Base-by-base conservation (phyloP, 306 rosid genomes). In the Amphicarpaea edgeworthii region DNA sequence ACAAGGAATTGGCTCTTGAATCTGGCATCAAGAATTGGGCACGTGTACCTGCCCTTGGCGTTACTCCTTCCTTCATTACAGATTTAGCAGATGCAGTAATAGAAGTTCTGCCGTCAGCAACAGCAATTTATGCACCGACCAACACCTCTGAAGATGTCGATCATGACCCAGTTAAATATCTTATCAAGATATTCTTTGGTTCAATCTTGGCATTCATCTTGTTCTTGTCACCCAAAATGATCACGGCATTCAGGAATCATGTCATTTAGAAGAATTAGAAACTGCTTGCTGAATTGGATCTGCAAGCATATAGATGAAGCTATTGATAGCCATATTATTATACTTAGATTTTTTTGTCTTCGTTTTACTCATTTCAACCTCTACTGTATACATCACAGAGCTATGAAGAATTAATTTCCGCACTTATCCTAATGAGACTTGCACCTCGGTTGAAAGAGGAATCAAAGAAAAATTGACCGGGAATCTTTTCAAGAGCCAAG, bases 11-110 rank as follows among this genome's bases (percentile, higher is more conserved):
- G 87, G 99, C 99, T 38, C 90, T 90, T 15, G 97, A 96, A 79
- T 96, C 99, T 28, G 99, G 99, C 47, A 70, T 96, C 69, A 77
- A 89, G 88, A 93, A 88, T 77, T 96, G 99, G 99, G 98, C 87
- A 17, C 97, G 99, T 66, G 99, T 96, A 68, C 99, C 99, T 21
- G 98, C 99, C 16, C 98, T 96, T 17, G 93, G 93, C 49, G 77
- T 91, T 73, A 96, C 87, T 42, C 85, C 97, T 66, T 85, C 99
- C 40, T 96, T 96, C 86, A 90, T 96, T 58, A 83, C 81, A 2
- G 98, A 96, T 80, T 84, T 96, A 34, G 97, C 99, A 21, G 97
- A 93, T 81, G 99, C 99, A 28, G 97, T 96, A 4, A 57, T 87
- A 72, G 98, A 96, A 82, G 99, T 97, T 77, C 90, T 91, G 20